Conservation (phyloP, 352 stramenopile genomes). For the Thalassiosira hispida region DNA sequence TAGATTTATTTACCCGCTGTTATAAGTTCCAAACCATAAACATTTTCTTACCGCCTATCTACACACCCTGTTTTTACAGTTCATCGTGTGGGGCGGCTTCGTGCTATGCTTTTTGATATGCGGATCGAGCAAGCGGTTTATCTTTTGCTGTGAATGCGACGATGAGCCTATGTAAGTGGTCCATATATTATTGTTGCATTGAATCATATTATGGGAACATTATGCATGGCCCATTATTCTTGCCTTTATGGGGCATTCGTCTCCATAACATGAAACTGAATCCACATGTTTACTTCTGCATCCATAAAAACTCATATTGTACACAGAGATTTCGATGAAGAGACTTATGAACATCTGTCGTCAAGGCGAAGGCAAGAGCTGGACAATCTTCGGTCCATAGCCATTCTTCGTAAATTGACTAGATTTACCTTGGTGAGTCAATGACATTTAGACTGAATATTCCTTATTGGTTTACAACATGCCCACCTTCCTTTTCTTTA, state of each 20-base stretch:
- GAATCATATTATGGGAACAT: neutral
- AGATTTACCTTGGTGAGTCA: slow-evolving; percentile 32
- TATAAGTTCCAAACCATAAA: no score
- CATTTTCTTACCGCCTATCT: no score
- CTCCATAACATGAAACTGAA: neutral
- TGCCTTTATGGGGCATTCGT: no score
- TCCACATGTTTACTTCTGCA: neutral
- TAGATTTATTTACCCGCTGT: no score
- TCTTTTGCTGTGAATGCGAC: neutral
- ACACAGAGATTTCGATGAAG: neutral
- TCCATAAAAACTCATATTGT: neutral
- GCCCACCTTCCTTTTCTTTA: neutral
- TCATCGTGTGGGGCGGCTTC: neutral
- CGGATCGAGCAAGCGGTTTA: neutral
- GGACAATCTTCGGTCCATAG: slow-evolving; percentile 27
- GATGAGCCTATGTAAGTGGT: neutral
- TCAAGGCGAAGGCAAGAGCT: slow-evolving; percentile 22
- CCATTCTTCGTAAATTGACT: slow-evolving; percentile 17
- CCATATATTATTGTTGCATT: neutral
- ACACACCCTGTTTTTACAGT: neutral
- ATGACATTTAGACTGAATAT: neutral
- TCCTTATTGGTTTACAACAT: neutral
- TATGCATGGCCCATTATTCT: no score
- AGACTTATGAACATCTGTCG: slow-evolving; percentile 18
- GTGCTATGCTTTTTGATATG: neutral